These are phyloP conservation scores for Fusarium albosuccineum DNA, from an alignment of 2,329 filamentous ascomycete genomes.

Conservation along the genomic window DNA sequence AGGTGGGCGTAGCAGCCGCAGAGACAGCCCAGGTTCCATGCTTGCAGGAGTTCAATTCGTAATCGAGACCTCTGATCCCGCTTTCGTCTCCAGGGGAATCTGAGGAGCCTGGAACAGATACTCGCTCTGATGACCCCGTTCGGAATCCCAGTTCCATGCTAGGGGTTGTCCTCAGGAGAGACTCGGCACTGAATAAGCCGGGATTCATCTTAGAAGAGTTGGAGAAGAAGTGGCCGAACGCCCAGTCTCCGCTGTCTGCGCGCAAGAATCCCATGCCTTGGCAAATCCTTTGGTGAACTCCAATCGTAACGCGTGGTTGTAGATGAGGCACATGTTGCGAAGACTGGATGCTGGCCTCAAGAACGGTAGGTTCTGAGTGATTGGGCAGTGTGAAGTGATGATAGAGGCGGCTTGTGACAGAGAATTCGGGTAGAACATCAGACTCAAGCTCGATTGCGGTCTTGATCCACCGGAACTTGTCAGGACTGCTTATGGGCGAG, in stretches of 20 bases:
- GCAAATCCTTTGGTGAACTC: constrained; percentile 51
- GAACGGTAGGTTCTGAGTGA: constrained; percentile 48
- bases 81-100: constrained; percentile 41
- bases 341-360: constrained; percentile 53
- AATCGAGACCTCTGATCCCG: constrained; percentile 56
- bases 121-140: constrained; percentile 37
- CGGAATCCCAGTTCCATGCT: constrained; percentile 59
- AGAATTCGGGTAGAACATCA: constrained; percentile 55
- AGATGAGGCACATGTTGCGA: constrained; percentile 34
- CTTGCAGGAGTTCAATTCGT: constrained; percentile 43
- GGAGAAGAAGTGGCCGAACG: constrained; percentile 47
- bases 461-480: constrained; percentile 42
- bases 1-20: constrained; percentile 46
- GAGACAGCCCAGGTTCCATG: constrained; percentile 58
- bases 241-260: constrained; percentile 59
- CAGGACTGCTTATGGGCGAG: constrained; percentile 22
- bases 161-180: constrained; percentile 49
- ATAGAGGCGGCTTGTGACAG: constrained; percentile 54
- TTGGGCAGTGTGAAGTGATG: constrained; percentile 49
- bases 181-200: constrained; percentile 47
- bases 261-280: constrained; percentile 55
- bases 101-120: constrained; percentile 22
- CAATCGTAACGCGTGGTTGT: constrained; percentile 49
- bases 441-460: constrained; percentile 42
- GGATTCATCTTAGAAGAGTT: constrained; percentile 50